Evolutionary conservation across 805 yeast species (phyloP).

Genomic region (Dipodascus albidus): DNA sequence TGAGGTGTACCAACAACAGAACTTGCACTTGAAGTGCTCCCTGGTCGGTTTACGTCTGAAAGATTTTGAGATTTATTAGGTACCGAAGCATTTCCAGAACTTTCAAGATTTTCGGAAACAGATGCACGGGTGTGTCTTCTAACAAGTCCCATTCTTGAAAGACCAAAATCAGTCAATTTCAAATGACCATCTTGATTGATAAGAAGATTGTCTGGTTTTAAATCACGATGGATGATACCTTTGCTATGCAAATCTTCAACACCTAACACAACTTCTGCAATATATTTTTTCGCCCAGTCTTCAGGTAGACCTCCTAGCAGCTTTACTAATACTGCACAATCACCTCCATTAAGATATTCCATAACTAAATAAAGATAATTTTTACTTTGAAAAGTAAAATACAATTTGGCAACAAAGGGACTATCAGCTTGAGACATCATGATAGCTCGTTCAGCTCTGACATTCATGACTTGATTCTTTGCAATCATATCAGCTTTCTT

Average conservation of each 20-base stretch:
- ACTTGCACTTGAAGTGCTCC: conserved; percentile 6
- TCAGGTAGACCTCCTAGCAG: conserved; percentile 75
- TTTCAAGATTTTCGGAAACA: neutral
- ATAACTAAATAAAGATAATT: conserved; percentile 84
- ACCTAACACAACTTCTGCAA: conserved; percentile 84
- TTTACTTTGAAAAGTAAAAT: conserved; percentile 77
- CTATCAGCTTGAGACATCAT: conserved; percentile 94
- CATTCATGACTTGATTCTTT: conserved; percentile 91
- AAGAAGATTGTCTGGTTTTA: conserved; percentile 87
- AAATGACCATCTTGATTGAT: conserved; percentile 83
- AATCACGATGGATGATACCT: conserved; percentile 89
- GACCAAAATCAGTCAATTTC: conserved; percentile 90
- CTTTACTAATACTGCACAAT: conserved; percentile 75
- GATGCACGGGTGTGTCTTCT: conserved; percentile 45
- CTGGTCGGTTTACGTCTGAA: conserved; percentile 5
- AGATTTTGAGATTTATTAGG: neutral
- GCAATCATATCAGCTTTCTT: conserved; percentile 94
- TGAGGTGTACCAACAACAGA: neutral
- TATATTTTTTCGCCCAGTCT: conserved; percentile 69
- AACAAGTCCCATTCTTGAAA: conserved; percentile 78
- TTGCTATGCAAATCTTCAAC: conserved; percentile 79
- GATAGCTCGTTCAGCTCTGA: conserved; percentile 91
- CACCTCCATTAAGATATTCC: conserved; percentile 97
- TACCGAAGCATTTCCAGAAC: neutral
- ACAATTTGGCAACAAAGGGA: conserved; percentile 84